Evolutionary conservation across 495 filamentous ascomycete species (phyloP).

Genomic region (Tuber brumale): DNA sequence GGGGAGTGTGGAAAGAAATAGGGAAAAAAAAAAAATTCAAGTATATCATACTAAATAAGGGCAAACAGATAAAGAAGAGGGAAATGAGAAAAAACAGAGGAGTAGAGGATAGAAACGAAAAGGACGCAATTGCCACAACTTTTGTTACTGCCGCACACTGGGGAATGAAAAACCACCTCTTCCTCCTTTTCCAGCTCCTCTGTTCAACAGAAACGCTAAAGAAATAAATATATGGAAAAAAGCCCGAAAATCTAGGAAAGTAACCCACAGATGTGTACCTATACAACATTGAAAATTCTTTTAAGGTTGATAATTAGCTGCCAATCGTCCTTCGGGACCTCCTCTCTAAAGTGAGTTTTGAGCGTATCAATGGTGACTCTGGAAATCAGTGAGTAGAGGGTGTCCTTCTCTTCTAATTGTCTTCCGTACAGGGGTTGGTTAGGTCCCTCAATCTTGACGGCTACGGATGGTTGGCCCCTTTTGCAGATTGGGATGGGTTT

Average conservation of each 20-base stretch:
- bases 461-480: conserved; percentile 91
- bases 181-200: too few species aligned
- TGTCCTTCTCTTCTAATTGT: conserved; percentile 90
- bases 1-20: not conserved
- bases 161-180: not conserved
- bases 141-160: not conserved
- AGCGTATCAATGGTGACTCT: conserved; percentile 84
- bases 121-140: not conserved
- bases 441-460: conserved; percentile 92
- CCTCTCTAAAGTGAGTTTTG: conserved; percentile 89
- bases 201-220: not conserved
- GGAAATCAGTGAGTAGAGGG: conserved; percentile 78
- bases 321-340: conserved; percentile 94
- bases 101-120: not conserved
- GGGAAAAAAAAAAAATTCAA: not conserved
- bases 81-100: not conserved
- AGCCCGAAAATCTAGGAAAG: not conserved
- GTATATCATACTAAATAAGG: not conserved
- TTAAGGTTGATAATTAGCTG: conserved; percentile 77
- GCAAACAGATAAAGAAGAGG: not conserved
- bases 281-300: conserved; percentile 90
- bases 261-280: conserved; percentile 25
- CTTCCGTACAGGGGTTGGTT: conserved; percentile 95
- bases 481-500: conserved; percentile 87
- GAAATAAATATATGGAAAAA: not conserved